Evolutionary conservation across 116 monocot genomes (phyloP).

Genomic region (Cymodocea nodosa): DNA sequence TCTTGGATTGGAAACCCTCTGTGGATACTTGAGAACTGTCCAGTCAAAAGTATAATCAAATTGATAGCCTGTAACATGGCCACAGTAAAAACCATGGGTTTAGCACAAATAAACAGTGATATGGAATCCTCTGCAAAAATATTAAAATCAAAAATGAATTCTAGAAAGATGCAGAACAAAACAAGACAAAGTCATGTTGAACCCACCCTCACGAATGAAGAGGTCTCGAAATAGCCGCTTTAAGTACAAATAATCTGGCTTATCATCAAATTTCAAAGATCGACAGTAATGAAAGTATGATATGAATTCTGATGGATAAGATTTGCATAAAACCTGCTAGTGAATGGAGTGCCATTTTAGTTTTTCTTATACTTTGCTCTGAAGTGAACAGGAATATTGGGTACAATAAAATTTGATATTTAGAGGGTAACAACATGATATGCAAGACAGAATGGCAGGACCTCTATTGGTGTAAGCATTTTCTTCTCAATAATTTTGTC

Average conservation of each 20-base stretch:
- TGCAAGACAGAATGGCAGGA: conserved; percentile 11
- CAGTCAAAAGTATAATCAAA: conserved; percentile 93
- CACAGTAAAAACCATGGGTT: background rate
- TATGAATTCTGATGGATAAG: conserved; percentile 63
- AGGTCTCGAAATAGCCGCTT: conserved; percentile 79
- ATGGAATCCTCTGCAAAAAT: conserved; percentile 1
- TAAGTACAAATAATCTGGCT: conserved; percentile 77
- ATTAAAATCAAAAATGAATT: background rate
- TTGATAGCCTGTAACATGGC: conserved; percentile 43
- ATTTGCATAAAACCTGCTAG: conserved; percentile 71
- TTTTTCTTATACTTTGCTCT: background rate
- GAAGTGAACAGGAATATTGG: background rate
- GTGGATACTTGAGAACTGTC: conserved; percentile 75
- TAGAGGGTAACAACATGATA: background rate
- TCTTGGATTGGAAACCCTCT: conserved; percentile 13
- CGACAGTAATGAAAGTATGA: conserved; percentile 85
- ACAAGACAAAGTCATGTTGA: conserved; percentile 29
- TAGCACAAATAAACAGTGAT: background rate
- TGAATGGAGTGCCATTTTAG: background rate
- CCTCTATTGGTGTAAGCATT: conserved; percentile 90
- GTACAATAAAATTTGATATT: background rate
- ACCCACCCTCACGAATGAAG: conserved; percentile 84
- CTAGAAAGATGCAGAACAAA: background rate
- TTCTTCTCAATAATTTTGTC: conserved; percentile 97
- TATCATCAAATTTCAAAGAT: conserved; percentile 72